Percentiles rank a stretch among this genome's conserved stretches.
Conservation (phyloP, 1,139 yeast species). For the Hyphopichia fennica region DNA sequence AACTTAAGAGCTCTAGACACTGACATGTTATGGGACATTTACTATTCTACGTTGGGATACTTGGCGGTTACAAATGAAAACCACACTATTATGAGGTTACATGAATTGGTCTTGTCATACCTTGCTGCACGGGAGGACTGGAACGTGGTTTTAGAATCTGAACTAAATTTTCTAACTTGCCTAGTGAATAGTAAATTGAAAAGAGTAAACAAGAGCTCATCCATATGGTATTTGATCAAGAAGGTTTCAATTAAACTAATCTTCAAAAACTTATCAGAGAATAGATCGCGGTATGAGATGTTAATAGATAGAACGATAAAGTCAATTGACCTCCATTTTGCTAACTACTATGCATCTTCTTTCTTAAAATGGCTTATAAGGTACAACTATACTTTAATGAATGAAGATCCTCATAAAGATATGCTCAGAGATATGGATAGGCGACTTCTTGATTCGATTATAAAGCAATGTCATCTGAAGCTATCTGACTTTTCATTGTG, state of each 20-base stretch:
- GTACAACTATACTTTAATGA: slow-evolving; percentile 7
- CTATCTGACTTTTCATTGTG: slow-evolving; percentile 2
- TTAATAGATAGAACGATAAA: slow-evolving; percentile 22
- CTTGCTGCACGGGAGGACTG: slow-evolving; percentile 10
- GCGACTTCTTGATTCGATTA: not conserved
- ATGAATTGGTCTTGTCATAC: slow-evolving; percentile 24
- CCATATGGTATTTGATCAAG: slow-evolving; percentile 39
- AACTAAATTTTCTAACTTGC: slow-evolving; percentile 32
- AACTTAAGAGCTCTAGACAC: slow-evolving; percentile 1
- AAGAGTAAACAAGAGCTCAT: slow-evolving; percentile 43
- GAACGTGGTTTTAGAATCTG: slow-evolving; percentile 12
- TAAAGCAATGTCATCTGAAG: not conserved
- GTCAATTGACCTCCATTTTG: slow-evolving; percentile 37
- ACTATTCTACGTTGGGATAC: slow-evolving; percentile 33
- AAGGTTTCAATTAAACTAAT: slow-evolving; percentile 23
- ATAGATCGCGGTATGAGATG: not conserved
- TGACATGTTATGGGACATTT: slow-evolving; percentile 8
- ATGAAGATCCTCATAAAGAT: not conserved
- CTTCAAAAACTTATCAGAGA: slow-evolving; percentile 4
- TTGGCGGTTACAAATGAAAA: slow-evolving; percentile 44
- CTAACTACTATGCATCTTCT: slow-evolving; percentile 42
- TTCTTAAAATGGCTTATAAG: slow-evolving; percentile 32
- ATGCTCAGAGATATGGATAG: not conserved
- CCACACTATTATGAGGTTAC: slow-evolving; percentile 32
- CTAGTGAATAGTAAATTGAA: slow-evolving; percentile 33